Base-by-base conservation (phyloP, 2,329 filamentous ascomycete species). In the Penicillium brevicompactum region DNA sequence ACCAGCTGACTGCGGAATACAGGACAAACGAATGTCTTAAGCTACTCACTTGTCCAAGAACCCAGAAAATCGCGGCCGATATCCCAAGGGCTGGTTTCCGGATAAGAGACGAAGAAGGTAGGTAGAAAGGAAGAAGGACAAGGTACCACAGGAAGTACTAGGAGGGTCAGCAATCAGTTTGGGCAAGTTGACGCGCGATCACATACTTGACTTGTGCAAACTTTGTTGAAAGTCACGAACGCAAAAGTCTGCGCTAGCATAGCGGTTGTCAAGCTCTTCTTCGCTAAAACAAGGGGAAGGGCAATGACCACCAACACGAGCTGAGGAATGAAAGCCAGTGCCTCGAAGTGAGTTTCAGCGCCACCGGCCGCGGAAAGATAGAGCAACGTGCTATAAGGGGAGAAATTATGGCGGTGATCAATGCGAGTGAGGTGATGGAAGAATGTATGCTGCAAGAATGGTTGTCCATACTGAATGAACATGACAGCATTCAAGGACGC, bases 131-230 rank as follows among this genome's bases (percentile, higher is more conserved):
- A 2, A 97, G 80, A 65, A 99, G 90, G 61, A 97, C 85, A 75
- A 97, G 87, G 75, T 99, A 97, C 94, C 94, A 99, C 47, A 99
- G 84, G 74, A 99, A 99, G 73, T 99, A 99, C 91, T 96, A 27
- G 6, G n/a, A 11, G 18, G 7, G 55, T 32, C 48, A 49, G 34
- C 31, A 14, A 22, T 45, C 13, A 31, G 43, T 32, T n/a, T 27
- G 30, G 31, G 22, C 47, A 49, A 41, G 7, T 16, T 18, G 16
- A 9, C 30, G 30, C 30, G 49, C 34, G 14, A 30, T 50, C 13
- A 70, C 82, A 60, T 83, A 94, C 91, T 83, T 97, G 93, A 68
- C 92, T 96, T 3, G 94, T 99, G 82, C 93, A 97, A 59, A 99
- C 94, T 78, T 99, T 99, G 78, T 99, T 99, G 66, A 97, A 97